These are phyloP conservation scores for Coemansia erecta DNA, from an alignment of 192 early-diverging fungal species.

Conservation along the genomic window DNA sequence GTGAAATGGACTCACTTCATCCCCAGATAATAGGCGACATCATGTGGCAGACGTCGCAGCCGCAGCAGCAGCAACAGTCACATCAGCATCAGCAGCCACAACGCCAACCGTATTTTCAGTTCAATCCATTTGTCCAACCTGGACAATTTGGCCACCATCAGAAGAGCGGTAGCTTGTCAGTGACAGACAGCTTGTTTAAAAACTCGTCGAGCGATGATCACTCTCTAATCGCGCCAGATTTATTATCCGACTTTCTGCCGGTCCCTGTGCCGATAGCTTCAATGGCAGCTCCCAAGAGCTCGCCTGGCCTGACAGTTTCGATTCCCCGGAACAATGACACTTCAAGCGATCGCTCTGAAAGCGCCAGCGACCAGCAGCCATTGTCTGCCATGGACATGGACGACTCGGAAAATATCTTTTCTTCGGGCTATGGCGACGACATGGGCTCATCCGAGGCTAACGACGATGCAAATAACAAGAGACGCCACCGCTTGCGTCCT, in stretches of 20 bases:
- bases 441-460: constrained; percentile 20
- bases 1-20: constrained; percentile 33
- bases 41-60: constrained; percentile 36
- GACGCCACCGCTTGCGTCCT: constrained; percentile 64
- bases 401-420: constrained; percentile 3
- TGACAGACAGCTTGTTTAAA: too few relatives aligned
- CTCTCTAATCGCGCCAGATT: not conserved
- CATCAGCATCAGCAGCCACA: constrained; percentile 2
- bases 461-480: constrained; percentile 45
- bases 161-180: not conserved
- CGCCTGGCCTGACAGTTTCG: constrained; percentile 2
- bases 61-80: constrained; percentile 8
- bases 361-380: constrained; percentile 1
- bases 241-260: not conserved
- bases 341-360: constrained; percentile 1
- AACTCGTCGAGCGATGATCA: not conserved
- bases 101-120: not conserved
- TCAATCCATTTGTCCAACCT: not conserved
- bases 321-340: constrained; percentile 1
- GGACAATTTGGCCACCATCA: not conserved
- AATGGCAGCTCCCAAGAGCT: not conserved
- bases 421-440: constrained; percentile 5
- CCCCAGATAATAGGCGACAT: constrained; percentile 23
- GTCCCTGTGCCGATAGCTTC: not conserved
- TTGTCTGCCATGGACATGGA: constrained; percentile 14